Base-by-base conservation (phyloP, 129 eudicot species). In the Chrysanthemum seticuspe region DNA sequence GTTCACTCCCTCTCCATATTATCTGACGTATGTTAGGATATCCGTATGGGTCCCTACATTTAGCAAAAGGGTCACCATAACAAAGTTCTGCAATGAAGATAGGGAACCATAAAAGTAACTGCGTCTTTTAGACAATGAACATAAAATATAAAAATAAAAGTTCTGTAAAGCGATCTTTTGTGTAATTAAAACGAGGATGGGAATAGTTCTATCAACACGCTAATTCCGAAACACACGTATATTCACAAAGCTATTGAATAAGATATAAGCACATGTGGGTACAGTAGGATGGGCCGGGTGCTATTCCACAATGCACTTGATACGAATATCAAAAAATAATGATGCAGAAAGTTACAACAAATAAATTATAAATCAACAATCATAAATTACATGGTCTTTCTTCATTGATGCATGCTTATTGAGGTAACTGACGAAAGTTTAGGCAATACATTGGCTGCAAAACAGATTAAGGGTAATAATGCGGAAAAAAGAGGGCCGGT, bases 371-470 rank as follows among this genome's bases (percentile, higher is more conserved):
- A 53, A 52, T 70, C 70, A 70, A 52, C 23, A 78, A 61, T 70
- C 52, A 62, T 51, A 44, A 47, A 49, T 23, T 23, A 68, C 74
- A 58, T 31, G 75, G 58, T 34, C 45, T 40, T 36, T 79, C 87
- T 76, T 77, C 84, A 60, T 9, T 27, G 67, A 76, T 40, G 67
- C 99, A 86, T 59, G 96, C 82, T 88, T 95, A 96, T 81, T 85
- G 87, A 3, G 97, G 99, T 61, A 95, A 86, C 74, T 79, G 81
- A n/a, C n/a, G n/a, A 80, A 95, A 95, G 93, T 94, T 95, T 61
- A 95, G 72, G 71, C 99, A 95, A 67, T 83, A 88, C 99, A 95
- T 95, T 12, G 96, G 97, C 99, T 95, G 82, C 87, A 78, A 25
- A 51, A 76, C 12, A 59, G 40, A 62, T 25, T 11, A 72, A 31